Evolutionary conservation across 2,329 filamentous ascomycete genomes (phyloP).

Genomic region (Clonostachys rhizophaga): DNA sequence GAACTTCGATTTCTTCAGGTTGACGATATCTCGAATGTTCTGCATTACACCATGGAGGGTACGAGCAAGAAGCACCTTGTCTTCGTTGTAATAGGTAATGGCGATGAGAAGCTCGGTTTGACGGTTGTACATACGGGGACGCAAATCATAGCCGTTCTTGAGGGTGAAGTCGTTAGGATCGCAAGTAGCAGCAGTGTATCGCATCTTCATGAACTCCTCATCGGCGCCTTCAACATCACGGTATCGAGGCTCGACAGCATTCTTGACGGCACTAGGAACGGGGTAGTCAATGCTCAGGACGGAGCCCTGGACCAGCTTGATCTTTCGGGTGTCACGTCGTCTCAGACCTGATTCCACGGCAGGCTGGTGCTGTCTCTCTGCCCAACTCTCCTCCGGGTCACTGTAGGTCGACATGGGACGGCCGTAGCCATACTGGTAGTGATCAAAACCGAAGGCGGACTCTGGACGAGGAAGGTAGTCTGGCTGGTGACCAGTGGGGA

Average conservation of each 20-base stretch:
- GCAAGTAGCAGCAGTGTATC: slow-evolving; percentile 90
- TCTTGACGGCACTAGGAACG: slow-evolving; percentile 87
- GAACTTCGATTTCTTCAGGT: slow-evolving; percentile 92
- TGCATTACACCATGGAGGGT: slow-evolving; percentile 94
- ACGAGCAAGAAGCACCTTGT: slow-evolving; percentile 81
- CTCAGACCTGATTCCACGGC: slow-evolving; percentile 71
- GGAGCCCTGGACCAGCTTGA: slow-evolving; percentile 89
- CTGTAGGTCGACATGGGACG: background rate
- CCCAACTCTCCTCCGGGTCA: slow-evolving; percentile 52
- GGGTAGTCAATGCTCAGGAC: slow-evolving; percentile 92
- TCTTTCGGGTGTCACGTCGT: slow-evolving; percentile 84
- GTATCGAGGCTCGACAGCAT: slow-evolving; percentile 86
- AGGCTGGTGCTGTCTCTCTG: slow-evolving; percentile 70
- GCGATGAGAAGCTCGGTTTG: slow-evolving; percentile 91
- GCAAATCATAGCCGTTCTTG: slow-evolving; percentile 92
- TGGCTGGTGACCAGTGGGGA: background rate
- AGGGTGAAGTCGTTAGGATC: slow-evolving; percentile 93
- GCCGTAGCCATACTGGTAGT: slow-evolving; percentile 18
- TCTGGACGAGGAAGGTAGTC: background rate
- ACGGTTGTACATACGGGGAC: slow-evolving; percentile 91
- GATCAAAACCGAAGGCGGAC: slow-evolving; percentile 1
- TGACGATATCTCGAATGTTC: slow-evolving; percentile 92
- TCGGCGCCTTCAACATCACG: slow-evolving; percentile 78
- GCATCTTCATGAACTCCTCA: slow-evolving; percentile 92
- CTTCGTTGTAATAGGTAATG: slow-evolving; percentile 95